A percentile compares a stretch with the other conserved stretches of the same genome.
These are phyloP conservation scores for Zygoascus flipseniorum DNA, from an alignment of 805 yeast species.

Conservation along the genomic window DNA sequence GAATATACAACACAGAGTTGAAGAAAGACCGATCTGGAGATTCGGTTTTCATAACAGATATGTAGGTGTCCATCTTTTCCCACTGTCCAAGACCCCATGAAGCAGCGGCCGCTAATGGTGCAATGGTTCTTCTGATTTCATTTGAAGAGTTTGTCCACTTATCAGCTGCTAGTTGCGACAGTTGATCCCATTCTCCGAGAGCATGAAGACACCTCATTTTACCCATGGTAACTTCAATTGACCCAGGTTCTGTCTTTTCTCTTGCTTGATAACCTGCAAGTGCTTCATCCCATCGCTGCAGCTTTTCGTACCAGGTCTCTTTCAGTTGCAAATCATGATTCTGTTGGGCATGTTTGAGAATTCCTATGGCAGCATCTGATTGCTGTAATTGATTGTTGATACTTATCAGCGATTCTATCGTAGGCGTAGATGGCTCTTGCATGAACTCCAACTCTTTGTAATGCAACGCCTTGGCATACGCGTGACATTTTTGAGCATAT, in stretches of 20 bases:
- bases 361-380: constrained; percentile 96
- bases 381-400: constrained; percentile 94
- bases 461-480: constrained; percentile 94
- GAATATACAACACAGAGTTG: constrained; percentile 80
- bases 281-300: constrained; percentile 98
- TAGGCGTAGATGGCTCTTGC: constrained; percentile 84
- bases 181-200: constrained; percentile 95
- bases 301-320: constrained; percentile 96
- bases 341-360: constrained; percentile 60
- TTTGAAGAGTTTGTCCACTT: constrained; percentile 73
- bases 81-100: constrained; percentile 98
- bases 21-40: constrained; percentile 94
- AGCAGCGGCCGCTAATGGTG: constrained; percentile 97
- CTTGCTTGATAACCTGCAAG: constrained; percentile 79
- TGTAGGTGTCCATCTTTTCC: constrained; percentile 92
- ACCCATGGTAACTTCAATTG: constrained; percentile 90
- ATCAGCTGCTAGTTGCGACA: constrained; percentile 74
- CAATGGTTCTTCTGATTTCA: constrained; percentile 73
- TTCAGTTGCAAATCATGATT: constrained; percentile 72
- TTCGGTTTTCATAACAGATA: constrained; percentile 79
- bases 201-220: constrained; percentile 98
- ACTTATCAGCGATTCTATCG: constrained; percentile 84
- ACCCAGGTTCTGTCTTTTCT: constrained; percentile 43
- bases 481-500: constrained; percentile 92
- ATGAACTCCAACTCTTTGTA: constrained; percentile 92